Evolutionary conservation across 441 rosid species (phyloP), one percentile per base, ranked within the genome.

Genomic region (Croton setiger): DNA sequence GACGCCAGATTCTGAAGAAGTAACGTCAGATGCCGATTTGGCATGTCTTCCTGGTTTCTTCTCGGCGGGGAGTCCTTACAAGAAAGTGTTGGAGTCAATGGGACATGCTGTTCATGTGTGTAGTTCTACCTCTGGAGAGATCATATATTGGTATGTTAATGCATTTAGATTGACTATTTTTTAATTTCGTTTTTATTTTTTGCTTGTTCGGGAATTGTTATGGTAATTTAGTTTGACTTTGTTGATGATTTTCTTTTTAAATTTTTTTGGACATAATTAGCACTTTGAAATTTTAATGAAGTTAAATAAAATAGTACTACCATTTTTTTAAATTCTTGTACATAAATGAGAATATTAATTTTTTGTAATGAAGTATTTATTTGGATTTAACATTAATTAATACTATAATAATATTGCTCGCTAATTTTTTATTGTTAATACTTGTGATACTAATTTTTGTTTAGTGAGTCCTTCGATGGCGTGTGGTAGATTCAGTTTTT

Each of bases 101-200:
- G 97, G 97, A 4, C 91, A 84, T 31, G 97, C 96, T 35, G 78
- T 91, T 75, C 80, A 84, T 49, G 91, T 93, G 0, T 84, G 85
- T 64, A 62, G 75, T 5, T 80, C 87, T 63, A 74, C 82, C 1
- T 72, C 89, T 13, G 87, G 86, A 51, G 86, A 83, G 52, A 88
- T 88, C 68, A 60, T 80, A 1, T 93, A 78, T 68, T 93, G 97
- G 97, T 90, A 64, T 41, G 72, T 14, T 39, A 10, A 27, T 20
- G 3, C 7, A 2, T 56, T 1, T 8, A 3, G 68, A 49, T 15
- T 49, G 35, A 7, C 21, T 2, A 49, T 21, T 17, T 9, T 35
- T 13, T 4, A 13, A 20, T 23, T 21, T 23, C 33, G 23, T 23
- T 23, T 23, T 54, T 13, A 4, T 54, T 21, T 10, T 10, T 54